phyloP scores from a whole-genome alignment of 208 protist genomes.

The Trypanosoma cruzi region DNA sequence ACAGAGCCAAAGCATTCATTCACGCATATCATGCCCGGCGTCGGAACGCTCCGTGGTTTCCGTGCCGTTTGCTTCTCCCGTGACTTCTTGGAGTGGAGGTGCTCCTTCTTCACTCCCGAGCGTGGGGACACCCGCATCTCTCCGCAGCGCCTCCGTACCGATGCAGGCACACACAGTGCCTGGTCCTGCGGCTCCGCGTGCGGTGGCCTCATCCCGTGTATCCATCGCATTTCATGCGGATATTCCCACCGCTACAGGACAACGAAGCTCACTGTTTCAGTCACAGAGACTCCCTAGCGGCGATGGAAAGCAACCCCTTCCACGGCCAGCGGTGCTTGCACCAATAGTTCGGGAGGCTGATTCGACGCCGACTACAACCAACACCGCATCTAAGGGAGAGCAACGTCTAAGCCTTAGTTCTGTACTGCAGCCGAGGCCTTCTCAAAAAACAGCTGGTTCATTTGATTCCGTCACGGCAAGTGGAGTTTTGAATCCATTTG shows the following conservation, averaged over 20 bases:
- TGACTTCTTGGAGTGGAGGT: not conserved
- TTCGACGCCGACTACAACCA: not conserved
- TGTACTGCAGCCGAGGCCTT: not conserved
- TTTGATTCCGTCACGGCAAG: not conserved
- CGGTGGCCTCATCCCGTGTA: not conserved
- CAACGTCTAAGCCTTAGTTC: not conserved
- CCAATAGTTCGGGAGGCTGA: not conserved
- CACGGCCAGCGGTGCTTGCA: not conserved
- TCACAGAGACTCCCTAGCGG: not conserved
- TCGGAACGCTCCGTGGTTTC: not conserved
- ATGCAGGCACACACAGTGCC: constrained; percentile 5
- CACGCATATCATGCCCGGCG: no score
- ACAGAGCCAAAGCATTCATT: not conserved
- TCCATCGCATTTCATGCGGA: not conserved
- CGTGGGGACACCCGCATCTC: not conserved
- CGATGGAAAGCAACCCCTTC: not conserved
- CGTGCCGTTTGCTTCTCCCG: not conserved
- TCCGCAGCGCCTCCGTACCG: not conserved
- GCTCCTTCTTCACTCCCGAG: not conserved
- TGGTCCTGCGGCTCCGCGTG: not conserved
- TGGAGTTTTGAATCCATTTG: constrained; percentile 37
- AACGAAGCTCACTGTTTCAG: not conserved
- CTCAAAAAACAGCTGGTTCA: not conserved
- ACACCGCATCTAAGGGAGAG: not conserved
- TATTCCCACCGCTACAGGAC: not conserved